Conservation (phyloP, 768 basidiomycete species). For the Dentipellis fragilis region DNA sequence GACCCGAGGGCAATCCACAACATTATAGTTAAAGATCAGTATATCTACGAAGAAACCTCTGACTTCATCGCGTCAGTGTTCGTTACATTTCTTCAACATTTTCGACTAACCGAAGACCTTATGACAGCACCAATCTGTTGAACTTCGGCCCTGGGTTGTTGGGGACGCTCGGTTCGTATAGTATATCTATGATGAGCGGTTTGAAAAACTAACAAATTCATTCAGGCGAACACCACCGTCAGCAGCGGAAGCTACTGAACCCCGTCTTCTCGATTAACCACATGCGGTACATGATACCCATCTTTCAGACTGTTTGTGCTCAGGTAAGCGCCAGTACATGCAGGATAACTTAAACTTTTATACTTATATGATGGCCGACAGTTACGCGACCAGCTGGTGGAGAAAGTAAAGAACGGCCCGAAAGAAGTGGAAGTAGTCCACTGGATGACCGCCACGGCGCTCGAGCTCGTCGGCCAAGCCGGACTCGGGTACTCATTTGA, state of each 20-base stretch:
- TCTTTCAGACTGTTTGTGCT: slow-evolving; percentile 24
- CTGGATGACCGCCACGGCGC: slow-evolving; percentile 23
- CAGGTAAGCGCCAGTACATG: slow-evolving; percentile 13
- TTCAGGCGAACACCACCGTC: slow-evolving; percentile 18
- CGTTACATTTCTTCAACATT: background rate
- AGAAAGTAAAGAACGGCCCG: slow-evolving; percentile 10
- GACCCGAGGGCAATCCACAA: slow-evolving; percentile 6
- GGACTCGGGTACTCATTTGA: slow-evolving; percentile 25
- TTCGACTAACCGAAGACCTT: background rate
- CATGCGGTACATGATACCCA: slow-evolving; percentile 13
- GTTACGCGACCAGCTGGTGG: background rate
- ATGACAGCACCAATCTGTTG: slow-evolving; percentile 6
- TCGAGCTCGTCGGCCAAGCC: slow-evolving; percentile 27
- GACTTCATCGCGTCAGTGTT: slow-evolving; percentile 3
- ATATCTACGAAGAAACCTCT: slow-evolving; percentile 7
- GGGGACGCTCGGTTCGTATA: slow-evolving; percentile 24
- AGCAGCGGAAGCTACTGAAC: slow-evolving; percentile 20
- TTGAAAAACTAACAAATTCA: background rate
- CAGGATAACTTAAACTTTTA: slow-evolving; percentile 8
- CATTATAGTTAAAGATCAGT: slow-evolving; percentile 10
- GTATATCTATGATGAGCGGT: background rate
- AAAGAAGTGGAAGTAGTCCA: slow-evolving; percentile 24
- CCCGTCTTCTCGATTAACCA: slow-evolving; percentile 18
- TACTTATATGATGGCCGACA: background rate
- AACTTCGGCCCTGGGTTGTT: slow-evolving; percentile 30